Evolutionary conservation across 2,329 filamentous ascomycete species (phyloP), one percentile per base, ranked within the genome.

Genomic region (Volutella citrinella): DNA sequence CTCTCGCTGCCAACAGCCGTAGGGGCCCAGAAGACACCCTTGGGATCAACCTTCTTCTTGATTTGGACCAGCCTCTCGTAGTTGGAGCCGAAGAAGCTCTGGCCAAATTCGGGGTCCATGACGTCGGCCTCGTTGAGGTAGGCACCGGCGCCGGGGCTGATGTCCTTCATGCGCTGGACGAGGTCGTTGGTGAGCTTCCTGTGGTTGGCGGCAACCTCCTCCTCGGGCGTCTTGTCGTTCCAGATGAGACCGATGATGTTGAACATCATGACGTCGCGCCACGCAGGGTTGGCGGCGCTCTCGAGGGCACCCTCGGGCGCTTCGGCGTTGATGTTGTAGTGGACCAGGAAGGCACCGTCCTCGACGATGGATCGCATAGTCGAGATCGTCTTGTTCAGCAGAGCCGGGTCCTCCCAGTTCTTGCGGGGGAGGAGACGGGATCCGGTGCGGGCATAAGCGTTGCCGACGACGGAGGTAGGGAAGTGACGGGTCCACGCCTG

Each of bases 211-310:
- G 36, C 41, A 5, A 49, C 27, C 10, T 42, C 31, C 4, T 22
- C 12, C 29, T 47, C 40, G 20, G 48, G 15, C 1, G 42, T 48
- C 4, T 38, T 14, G 5, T 12, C 25, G 21, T 40, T 32, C 49
- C 49, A 52, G 27, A 25, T 34, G 9, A 45, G 35, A 17, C 47
- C 49, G n/a, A 47, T 49, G 40, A 65, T 65, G 30, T 47, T 50
- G 33, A 60, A 59, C 52, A 65, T 51, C 19, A 55, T 47, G 7
- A 60, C 59, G 2, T 60, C 57, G n/a, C 70, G 57, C 69, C 69
- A 74, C 1, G 68, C 69, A 1, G 68, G 69, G 32, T 64, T 63
- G n/a, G 62, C 51, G 6, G 64, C 57, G 14, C 61, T 66, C 24
- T 54, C 49, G 9, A 55, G 34, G 2, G 47, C 43, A 24, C 36